Evolutionary conservation across 176 grass and related monocot genomes (phyloP).

Genomic region (Dendrocalamus sinicus): DNA sequence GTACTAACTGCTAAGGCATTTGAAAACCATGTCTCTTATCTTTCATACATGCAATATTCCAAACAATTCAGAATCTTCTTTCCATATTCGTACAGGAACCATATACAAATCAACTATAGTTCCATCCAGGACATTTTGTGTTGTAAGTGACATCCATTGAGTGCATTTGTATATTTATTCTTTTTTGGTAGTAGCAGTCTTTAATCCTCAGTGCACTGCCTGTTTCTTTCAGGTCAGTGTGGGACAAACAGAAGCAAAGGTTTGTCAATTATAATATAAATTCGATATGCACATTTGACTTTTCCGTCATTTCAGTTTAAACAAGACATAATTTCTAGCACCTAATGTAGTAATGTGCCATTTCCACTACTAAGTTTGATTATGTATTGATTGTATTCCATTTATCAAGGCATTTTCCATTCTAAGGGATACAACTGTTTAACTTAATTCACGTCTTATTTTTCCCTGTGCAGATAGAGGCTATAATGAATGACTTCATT

Average conservation of each 20-base stretch:
- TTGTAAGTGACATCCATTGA: conserved; percentile 63
- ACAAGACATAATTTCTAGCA: background rate
- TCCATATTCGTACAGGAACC: conserved; percentile 70
- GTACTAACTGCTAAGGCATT: background rate
- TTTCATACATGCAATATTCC: conserved; percentile 12
- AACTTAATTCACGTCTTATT: background rate
- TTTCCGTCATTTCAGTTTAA: conserved; percentile 16
- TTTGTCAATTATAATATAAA: conserved; percentile 42
- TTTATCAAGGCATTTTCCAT: background rate
- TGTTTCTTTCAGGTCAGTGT: conserved; percentile 78
- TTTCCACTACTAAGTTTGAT: conserved; percentile 18
- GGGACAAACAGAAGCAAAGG: conserved; percentile 99
- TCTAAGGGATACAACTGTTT: conserved; percentile 10
- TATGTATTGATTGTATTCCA: conserved; percentile 25
- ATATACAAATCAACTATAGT: conserved; percentile 93
- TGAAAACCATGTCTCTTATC: conserved; percentile 19
- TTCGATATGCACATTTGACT: conserved; percentile 37
- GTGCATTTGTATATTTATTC: conserved; percentile 26
- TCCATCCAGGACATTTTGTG: conserved; percentile 94
- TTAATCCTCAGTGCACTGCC: conserved; percentile 10
- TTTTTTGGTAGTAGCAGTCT: conserved; percentile 25
- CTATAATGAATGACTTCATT: conserved; percentile 98
- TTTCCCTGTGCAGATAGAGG: conserved; percentile 65
- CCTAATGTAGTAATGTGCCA: background rate
- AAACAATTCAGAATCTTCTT: conserved; percentile 24